Base-by-base conservation (phyloP, 179 eudicot species). In the Beta corolliflora region DNA sequence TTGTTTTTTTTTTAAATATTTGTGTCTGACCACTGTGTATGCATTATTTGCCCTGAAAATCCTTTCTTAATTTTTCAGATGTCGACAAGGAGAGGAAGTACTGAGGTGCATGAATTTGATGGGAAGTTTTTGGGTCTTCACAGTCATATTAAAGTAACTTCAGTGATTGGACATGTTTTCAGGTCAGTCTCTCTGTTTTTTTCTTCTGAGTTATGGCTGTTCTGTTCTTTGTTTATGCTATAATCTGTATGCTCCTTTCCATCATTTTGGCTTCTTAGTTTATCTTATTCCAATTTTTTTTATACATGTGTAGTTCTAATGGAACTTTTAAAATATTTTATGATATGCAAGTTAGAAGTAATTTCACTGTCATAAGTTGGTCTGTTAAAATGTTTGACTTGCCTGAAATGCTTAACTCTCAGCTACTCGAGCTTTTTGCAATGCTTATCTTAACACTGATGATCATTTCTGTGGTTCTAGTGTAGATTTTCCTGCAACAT, bases 81-180 rank as follows among this genome's bases (percentile, higher is more conserved):
- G 97, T 90, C 93, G 36, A 88, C 91, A 60, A 88, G 94, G 80
- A 95, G 91, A 85, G 97, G 95, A 66, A 92, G 96, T 89, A 94
- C 98, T 0, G 99, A 95, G 77, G 97, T 95, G 75, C 97, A 95
- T 80, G 99, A 95, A 81, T 93, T 95, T 86, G 95, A 94, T 66
- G 99, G 93, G 68, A 81, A 50, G 55, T 93, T 95, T 88, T 58
- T 88, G 75, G 97, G 98, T 60, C 79, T 73, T 79, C 88, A 61
- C 80, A 90, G 88, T 50, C 88, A 88, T 77, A 84, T 84, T 76
- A 93, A 89, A 95, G 97, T 93, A 80, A 95, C 99, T 78, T 90
- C 98, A 46, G 99, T 95, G 64, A 95, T 95, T 79, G 99, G 99
- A 29, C 99, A 95, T 87, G 94, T 95, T 83, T 95, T 93, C 88